phyloP scores from a whole-genome alignment of 495 filamentous ascomycete species.

The Aspergillus biplanus region DNA sequence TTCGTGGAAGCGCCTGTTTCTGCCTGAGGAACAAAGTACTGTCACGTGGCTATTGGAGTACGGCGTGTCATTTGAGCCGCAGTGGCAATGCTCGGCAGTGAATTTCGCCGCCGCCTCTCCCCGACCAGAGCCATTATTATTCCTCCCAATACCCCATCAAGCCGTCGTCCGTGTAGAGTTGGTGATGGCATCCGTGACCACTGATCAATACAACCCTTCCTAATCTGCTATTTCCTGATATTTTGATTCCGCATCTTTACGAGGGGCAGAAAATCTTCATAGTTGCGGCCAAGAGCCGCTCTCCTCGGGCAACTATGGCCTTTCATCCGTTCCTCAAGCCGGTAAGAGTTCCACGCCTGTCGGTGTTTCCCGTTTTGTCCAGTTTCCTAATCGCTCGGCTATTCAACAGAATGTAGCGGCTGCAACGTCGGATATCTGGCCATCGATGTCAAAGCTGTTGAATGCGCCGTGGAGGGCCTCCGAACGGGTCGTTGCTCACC shows the following conservation, averaged over 20 bases:
- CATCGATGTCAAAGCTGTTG: conserved; percentile 46
- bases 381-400: too few species aligned
- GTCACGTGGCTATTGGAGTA: conserved; percentile 18
- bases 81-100: conserved; percentile 33
- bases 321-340: conserved; percentile 49
- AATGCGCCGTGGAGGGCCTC: conserved; percentile 40
- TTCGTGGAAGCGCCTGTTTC: background rate
- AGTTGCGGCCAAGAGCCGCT: conserved; percentile 49
- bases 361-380: too few species aligned
- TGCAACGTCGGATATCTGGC: conserved; percentile 49
- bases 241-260: conserved; percentile 1
- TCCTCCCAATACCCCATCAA: conserved; percentile 19
- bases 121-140: conserved; percentile 29
- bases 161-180: conserved; percentile 17
- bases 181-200: conserved; percentile 35
- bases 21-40: background rate
- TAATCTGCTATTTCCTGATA: conserved; percentile 10
- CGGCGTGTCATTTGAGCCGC: conserved; percentile 26
- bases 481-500: conserved; percentile 25
- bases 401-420: conserved; percentile 39
- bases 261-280: conserved; percentile 29
- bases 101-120: conserved; percentile 41
- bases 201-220: conserved; percentile 22
- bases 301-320: conserved; percentile 49
- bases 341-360: conserved; percentile 31